A percentile compares a stretch with the other conserved stretches of the same genome.
These are phyloP conservation scores for Edaphochlamys debaryana DNA, from an alignment of 139 green algal genomes.

Conservation along the genomic window DNA sequence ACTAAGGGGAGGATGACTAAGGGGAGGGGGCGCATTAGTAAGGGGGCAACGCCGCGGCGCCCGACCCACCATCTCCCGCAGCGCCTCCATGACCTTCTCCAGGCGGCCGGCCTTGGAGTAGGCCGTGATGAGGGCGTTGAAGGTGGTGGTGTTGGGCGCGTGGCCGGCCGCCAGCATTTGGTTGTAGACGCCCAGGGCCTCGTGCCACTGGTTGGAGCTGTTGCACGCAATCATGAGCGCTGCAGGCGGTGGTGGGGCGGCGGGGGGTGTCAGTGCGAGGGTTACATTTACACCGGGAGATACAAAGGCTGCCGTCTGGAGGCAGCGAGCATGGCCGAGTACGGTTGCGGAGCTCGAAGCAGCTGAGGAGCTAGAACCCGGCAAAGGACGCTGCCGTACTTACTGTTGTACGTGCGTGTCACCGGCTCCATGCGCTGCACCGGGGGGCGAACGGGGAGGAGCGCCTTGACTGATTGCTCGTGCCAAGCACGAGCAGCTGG, in stretches of 20 bases:
- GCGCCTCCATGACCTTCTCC: slow-evolving; percentile 38
- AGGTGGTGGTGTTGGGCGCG: slow-evolving; percentile 80
- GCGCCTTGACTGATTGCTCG: neutral
- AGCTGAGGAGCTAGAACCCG: no score
- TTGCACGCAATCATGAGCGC: slow-evolving; percentile 68
- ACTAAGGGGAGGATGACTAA: neutral
- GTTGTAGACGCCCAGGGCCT: slow-evolving; percentile 56
- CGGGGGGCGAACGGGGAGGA: neutral
- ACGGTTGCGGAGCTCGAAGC: no score
- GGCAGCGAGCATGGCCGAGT: no score
- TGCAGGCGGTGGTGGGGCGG: no score
- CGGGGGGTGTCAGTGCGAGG: no score
- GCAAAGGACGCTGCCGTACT: no score
- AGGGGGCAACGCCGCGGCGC: no score
- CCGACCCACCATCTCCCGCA: slow-evolving; percentile 36
- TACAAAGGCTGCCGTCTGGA: no score
- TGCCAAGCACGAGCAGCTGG: no score
- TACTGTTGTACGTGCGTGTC: slow-evolving; percentile 69
- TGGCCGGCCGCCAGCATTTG: slow-evolving; percentile 68
- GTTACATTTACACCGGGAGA: no score
- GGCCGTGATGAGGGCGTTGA: slow-evolving; percentile 85
- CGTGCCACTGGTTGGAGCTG: slow-evolving; percentile 71
- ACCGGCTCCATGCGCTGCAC: slow-evolving; percentile 70
- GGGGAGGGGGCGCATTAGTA: no score
- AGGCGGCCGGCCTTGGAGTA: slow-evolving; percentile 67